Evolutionary conservation across 2,329 filamentous ascomycete species (phyloP).

Genomic region (Ascosphaera apis): DNA sequence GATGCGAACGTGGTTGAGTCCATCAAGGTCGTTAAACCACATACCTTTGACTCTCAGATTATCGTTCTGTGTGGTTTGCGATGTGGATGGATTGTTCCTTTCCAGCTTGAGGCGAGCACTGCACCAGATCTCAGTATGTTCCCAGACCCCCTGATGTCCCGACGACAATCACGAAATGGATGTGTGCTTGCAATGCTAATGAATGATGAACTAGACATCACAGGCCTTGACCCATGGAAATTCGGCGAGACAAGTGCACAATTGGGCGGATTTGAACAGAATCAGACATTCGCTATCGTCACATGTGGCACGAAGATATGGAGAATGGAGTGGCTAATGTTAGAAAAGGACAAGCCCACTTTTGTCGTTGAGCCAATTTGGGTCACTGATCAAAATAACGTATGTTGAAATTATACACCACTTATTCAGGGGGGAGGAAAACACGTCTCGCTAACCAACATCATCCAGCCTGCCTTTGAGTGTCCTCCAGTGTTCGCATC

Average conservation of each 20-base stretch:
- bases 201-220: too few species aligned
- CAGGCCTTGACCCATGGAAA: too few species aligned
- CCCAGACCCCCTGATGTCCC: too few species aligned
- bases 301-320: conserved; percentile 18
- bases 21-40: conserved; percentile 10
- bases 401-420: conserved; percentile 11
- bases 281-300: conserved; percentile 12
- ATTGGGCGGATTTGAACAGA: too few species aligned
- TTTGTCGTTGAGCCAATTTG: conserved; percentile 15
- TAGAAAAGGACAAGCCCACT: conserved; percentile 7
- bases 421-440: too few species aligned
- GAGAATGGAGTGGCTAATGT: conserved; percentile 11
- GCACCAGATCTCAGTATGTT: too few species aligned
- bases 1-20: conserved; percentile 16
- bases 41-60: neutral
- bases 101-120: conserved; percentile 9
- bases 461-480: neutral
- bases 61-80: conserved; percentile 14
- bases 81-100: conserved; percentile 19
- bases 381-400: conserved; percentile 21
- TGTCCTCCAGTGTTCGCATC: neutral
- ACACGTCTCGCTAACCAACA: neutral
- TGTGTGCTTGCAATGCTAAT: too few species aligned
- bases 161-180: too few species aligned
- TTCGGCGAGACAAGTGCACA: too few species aligned